Base-by-base conservation (phyloP, 176 grass and related monocot genomes). In the Poa annua region DNA sequence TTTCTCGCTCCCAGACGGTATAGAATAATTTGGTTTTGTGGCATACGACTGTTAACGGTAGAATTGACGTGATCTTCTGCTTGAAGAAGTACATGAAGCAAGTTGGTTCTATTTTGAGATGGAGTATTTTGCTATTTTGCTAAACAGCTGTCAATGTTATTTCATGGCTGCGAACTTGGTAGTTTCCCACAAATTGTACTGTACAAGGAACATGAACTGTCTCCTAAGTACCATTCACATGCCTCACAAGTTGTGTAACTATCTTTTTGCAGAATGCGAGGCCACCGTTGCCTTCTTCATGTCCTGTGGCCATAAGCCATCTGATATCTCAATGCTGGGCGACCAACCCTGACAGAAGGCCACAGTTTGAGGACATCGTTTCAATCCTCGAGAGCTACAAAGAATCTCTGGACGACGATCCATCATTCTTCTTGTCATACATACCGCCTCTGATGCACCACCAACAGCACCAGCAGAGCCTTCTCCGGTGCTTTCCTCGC, bases 241-340 rank as follows among this genome's bases (percentile, higher is more conserved):
- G 20, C 25, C 29, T 61, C 53, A 48, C 0, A 35, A 62, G 26
- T 51, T 64, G 10, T 17, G 21, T 56, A 63, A 77, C 76, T 38
- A 70, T 16, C 22, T 66, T 45, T 45, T 6, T 90, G 89, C 89
- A 99, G 97, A 89, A 96, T 92, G 85, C 89, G 62, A 87, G 97
- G 81, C 97, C 97, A 47, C 87, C 91, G 72, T 55, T 99, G 45
- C 97, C 91, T 61, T 55, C 83, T 82, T 92, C 97, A 48, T 96
- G 97, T 81, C 97, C 97, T 50, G 10, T 86, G 59, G 97, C 97
- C 79, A 91, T 99, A 73, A 90, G 93, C 64, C 97, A 99, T 83
- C 88, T 99, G 78, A 90, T 99, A n/a, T 83, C 47, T 17, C 91
- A 90, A 86, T 99, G 97, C 74, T 99, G 97, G 97, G 88, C 87